A percentile compares a stretch with the other conserved stretches of the same genome.
Conservation (phyloP, 805 yeast species). For the Saturnispora ahearnii region DNA sequence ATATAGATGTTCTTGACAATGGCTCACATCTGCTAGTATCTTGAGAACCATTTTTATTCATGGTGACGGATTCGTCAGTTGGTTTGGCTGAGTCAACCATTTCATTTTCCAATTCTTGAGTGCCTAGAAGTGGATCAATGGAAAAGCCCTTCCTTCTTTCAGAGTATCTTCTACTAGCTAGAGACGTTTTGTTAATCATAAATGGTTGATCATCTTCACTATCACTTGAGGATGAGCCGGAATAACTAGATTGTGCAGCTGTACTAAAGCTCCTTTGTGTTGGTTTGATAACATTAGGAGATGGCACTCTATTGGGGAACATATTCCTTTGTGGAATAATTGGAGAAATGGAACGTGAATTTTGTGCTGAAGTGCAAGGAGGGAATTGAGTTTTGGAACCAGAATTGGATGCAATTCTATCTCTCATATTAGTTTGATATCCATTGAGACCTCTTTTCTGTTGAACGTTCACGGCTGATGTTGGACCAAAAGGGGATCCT, state of each 20-base stretch:
- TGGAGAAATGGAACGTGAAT: neutral
- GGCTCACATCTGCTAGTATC: neutral
- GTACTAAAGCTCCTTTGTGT: neutral
- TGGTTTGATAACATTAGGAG: neutral
- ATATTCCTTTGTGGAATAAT: neutral
- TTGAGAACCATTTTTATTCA: neutral
- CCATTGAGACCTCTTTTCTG: neutral
- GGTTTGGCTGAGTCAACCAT: too few species aligned
- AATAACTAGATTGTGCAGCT: neutral
- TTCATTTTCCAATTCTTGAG: neutral
- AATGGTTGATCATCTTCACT: conserved; percentile 4
- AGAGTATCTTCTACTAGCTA: conserved; percentile 5
- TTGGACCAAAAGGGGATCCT: neutral
- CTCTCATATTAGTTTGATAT: neutral
- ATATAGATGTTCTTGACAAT: conserved; percentile 8
- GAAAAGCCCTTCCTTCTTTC: neutral
- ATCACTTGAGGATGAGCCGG: conserved; percentile 4
- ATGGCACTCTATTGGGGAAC: neutral
- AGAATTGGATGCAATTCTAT: neutral
- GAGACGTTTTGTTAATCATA: conserved; percentile 6
- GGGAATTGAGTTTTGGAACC: neutral
- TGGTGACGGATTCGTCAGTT: too few species aligned
- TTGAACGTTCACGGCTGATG: neutral
- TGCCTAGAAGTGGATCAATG: neutral
- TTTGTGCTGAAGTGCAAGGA: neutral